phyloP scores from a whole-genome alignment of 371 early-diverging fungal species.

The Nematocida ausubeli region DNA sequence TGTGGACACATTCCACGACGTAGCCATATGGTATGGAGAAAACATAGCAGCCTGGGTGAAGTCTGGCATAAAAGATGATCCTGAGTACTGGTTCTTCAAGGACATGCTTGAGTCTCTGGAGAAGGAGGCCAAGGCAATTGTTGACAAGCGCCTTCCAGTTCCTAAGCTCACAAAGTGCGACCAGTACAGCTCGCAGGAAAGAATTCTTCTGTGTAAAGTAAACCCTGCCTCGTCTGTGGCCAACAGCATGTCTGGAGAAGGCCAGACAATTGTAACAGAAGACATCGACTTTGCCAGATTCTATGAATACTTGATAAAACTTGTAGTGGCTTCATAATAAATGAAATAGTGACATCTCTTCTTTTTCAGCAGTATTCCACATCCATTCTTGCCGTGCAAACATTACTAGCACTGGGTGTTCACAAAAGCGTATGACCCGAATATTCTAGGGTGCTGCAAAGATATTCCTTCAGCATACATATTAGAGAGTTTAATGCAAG shows the following conservation, averaged over 20 bases:
- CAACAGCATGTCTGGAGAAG: slow-evolving; percentile 68
- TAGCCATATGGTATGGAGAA: slow-evolving; percentile 87
- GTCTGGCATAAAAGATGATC: slow-evolving; percentile 79
- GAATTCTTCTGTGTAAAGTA: slow-evolving; percentile 92
- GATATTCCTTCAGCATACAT: too few species aligned
- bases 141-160: slow-evolving; percentile 87
- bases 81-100: slow-evolving; percentile 85
- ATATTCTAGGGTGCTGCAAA: too few species aligned
- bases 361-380: not conserved
- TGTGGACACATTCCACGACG: slow-evolving; percentile 94
- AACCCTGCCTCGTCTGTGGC: slow-evolving; percentile 79
- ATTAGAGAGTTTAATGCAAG: too few species aligned
- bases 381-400: too few species aligned
- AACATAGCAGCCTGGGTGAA: slow-evolving; percentile 84
- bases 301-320: slow-evolving; percentile 64
- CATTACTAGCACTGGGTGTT: too few species aligned
- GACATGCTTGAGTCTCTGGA: slow-evolving; percentile 78
- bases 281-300: slow-evolving; percentile 69
- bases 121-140: slow-evolving; percentile 78
- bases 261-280: slow-evolving; percentile 68
- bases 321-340: slow-evolving; percentile 60
- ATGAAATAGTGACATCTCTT: not conserved
- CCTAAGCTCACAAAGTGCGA: slow-evolving; percentile 95
- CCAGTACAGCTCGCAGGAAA: slow-evolving; percentile 92
- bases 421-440: too few species aligned